Evolutionary conservation across 2,329 filamentous ascomycete genomes (phyloP), one percentile per base, ranked within the genome.

Genomic region (Biscogniauxia marginata): DNA sequence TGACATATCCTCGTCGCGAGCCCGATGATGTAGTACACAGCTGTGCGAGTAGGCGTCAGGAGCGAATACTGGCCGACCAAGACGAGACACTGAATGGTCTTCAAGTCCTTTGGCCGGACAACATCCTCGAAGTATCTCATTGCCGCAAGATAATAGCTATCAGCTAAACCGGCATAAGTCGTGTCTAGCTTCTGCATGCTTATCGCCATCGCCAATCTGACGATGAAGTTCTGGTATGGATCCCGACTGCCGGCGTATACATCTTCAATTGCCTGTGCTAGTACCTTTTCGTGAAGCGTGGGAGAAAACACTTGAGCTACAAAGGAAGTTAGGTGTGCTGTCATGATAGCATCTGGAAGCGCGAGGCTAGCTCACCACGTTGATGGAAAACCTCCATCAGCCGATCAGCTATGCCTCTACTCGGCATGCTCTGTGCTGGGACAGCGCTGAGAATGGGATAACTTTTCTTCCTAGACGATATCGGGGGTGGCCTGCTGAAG

Each of bases 101-200:
- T 90, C 24, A 97, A 75, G 70, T 98, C 91, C 79, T 96, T 96
- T n/a, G 88, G 86, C 52, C 87, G 86, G 53, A 98, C 83, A 9
- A 96, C 87, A 2, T 86, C 85, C 71, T 97, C 90, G 59, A 98
- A 86, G 65, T 87, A 87, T 59, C 88, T 86, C 76, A 98, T 86
- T 4, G 93, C 93, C 21, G 93, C 90, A 20, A 97, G 81, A 68
- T 97, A 98, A 75, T 96, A 98, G 70, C 91, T 93, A 73, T 98
- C 93, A 24, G 95, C 93, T 23, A 98, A 78, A 21, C 93, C 93
- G n/a, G 93, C 92, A 72, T 95, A 98, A 62, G 90, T 87, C 0
- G 88, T 84, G 69, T 93, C 91, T 67, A 97, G 81, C 73, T 96
- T 96, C 73, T 98, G 93, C 73, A 98, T 84, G 71, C 91, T 93